Percentiles rank a stretch among this genome's conserved stretches.
Conservation (phyloP, 495 filamentous ascomycete species). For the Annulohypoxylon stygium region DNA sequence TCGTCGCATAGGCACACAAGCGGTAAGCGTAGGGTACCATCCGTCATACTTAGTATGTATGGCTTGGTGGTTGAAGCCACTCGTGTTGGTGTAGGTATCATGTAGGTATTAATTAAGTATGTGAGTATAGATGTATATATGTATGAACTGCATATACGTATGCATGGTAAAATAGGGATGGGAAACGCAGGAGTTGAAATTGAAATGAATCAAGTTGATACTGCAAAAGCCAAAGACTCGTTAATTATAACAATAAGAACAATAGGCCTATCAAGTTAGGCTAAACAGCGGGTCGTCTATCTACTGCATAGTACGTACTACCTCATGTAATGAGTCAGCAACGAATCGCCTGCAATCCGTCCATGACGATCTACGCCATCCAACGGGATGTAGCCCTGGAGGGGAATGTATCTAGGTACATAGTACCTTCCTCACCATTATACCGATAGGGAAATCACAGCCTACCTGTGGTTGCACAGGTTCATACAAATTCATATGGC, state of each 20-base stretch:
- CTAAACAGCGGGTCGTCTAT: background rate
- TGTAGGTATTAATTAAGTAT: background rate
- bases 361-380: background rate
- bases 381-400: background rate
- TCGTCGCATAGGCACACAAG: slow-evolving; percentile 19
- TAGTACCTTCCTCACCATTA: background rate
- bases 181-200: background rate
- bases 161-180: background rate
- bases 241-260: background rate
- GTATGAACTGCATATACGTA: background rate
- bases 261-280: background rate
- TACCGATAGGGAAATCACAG: background rate
- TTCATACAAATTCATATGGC: background rate
- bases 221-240: background rate
- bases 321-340: slow-evolving; percentile 3
- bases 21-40: slow-evolving; percentile 23
- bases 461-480: background rate
- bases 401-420: background rate
- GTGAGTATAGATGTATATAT: background rate
- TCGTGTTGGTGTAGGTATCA: slow-evolving; percentile 12
- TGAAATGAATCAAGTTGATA: background rate
- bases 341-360: background rate
- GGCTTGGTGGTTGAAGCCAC: background rate
- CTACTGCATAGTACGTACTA: background rate
- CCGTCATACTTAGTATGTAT: background rate